Base-by-base conservation (phyloP, 2,329 filamentous ascomycete species). In the Magnaporthiopsis rhizophila region DNA sequence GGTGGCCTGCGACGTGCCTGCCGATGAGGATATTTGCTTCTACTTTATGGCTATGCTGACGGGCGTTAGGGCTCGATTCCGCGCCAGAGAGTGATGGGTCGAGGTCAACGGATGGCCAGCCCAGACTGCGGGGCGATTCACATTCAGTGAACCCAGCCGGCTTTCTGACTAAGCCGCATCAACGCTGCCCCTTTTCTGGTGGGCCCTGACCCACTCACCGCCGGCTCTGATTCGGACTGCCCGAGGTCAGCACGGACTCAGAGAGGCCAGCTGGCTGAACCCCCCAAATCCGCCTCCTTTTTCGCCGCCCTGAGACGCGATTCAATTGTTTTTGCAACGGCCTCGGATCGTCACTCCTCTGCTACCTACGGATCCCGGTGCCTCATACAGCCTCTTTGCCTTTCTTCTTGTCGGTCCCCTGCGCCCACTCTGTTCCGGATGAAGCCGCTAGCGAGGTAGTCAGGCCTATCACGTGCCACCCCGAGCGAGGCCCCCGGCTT, bases 1-100 rank as follows among this genome's bases (percentile, higher is more conserved):
- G 7, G 70, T 84, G 0, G 70, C 78, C 63, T 59, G 53, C 36
- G 68, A 68, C 2, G 68, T 80, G 66, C 79, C 80, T 0, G 67
- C 68, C 0, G 75, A 80, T 2, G 70, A 75, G 3, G 70, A 77
- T 1, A 75, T 77, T 58, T 74, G 73, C 2, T 78, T 78, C 11
- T 84, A 83, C 64, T 85, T 84, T 64, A 71, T 85, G 71, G 81
- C 80, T 0, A 82, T 84, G 77, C 66, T 83, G 68, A 80, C 78
- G 0, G 81, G 80, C 0, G 77, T 80, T 3, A 79, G 72, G 66
- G 80, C 69, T 0, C 71, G 73, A 0, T 83, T 83, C 50, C 30
- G 21, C 64, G 62, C n/a, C n/a, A 65, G 62, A 63, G 24, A 15
- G n/a, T 24, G 2, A 21, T 13, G 26, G 26, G 26, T 26, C 26